A percentile compares a stretch with the other conserved stretches of the same genome.
These are phyloP conservation scores for Alnus glutinosa DNA, from an alignment of 306 rosid species.

Conservation along the genomic window DNA sequence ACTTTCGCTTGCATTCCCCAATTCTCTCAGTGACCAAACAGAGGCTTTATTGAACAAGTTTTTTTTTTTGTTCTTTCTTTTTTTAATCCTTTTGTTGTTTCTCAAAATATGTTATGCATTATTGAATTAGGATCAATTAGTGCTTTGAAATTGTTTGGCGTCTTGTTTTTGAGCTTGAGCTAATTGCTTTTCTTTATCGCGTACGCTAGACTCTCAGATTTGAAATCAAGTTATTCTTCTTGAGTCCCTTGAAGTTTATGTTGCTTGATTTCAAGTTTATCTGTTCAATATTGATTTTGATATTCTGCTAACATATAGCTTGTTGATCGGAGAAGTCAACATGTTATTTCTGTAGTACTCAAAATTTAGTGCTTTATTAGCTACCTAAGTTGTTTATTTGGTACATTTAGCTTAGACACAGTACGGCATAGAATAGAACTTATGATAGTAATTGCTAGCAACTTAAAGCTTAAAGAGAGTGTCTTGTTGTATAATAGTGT, in stretches of 20 bases:
- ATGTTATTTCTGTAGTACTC: not conserved
- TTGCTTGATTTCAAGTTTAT: not conserved
- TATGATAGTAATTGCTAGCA: not conserved
- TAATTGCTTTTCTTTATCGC: constrained; percentile 4
- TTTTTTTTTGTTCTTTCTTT: not conserved
- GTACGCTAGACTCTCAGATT: constrained; percentile 38
- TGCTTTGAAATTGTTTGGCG: not conserved
- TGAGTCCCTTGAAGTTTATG: not conserved
- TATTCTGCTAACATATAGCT: not conserved
- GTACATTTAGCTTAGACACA: not conserved
- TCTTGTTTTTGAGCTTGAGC: not conserved
- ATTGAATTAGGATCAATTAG: not conserved
- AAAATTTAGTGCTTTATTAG: not conserved
- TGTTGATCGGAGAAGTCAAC: constrained; percentile 20
- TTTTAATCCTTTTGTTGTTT: too few species aligned
- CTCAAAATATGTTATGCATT: too few species aligned
- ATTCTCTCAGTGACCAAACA: not conserved
- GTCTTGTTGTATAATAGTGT: not conserved
- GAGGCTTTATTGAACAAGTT: not conserved
- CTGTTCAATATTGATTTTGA: not conserved
- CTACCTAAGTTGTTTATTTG: not conserved
- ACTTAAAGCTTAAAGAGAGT: not conserved
- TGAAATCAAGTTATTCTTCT: constrained; percentile 28
- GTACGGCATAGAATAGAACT: not conserved
- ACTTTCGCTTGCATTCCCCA: not conserved